These are phyloP conservation scores for Boletus coffeatus DNA, from an alignment of 1,284 basidiomycete genomes.

Conservation along the genomic window DNA sequence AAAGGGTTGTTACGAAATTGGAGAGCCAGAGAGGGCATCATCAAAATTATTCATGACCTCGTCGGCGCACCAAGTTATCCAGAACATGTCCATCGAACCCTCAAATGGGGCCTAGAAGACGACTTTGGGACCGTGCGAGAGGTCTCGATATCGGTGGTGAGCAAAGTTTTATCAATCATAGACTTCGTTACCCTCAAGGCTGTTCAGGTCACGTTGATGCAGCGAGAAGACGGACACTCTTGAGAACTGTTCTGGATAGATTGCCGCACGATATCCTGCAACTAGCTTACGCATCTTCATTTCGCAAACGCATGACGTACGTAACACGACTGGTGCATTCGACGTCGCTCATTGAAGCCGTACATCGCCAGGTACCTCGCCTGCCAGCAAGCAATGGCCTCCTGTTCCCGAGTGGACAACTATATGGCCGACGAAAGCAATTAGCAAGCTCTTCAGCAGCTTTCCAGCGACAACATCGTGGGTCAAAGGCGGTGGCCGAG, in stretches of 20 bases:
- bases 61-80: constrained; percentile 30
- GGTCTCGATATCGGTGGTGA: constrained; percentile 51
- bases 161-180: constrained; percentile 5
- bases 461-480: constrained; percentile 70
- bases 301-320: constrained; percentile 73
- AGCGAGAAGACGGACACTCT: constrained; percentile 18
- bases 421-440: constrained; percentile 46
- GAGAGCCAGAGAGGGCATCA: constrained; percentile 75
- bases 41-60: constrained; percentile 46
- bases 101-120: constrained; percentile 71
- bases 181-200: constrained; percentile 7
- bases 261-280: constrained; percentile 48
- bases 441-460: constrained; percentile 50
- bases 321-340: constrained; percentile 26
- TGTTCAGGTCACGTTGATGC: constrained; percentile 21
- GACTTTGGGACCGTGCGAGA: constrained; percentile 81
- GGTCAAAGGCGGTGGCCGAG: constrained; percentile 43
- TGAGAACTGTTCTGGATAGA: constrained; percentile 32
- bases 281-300: constrained; percentile 51
- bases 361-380: constrained; percentile 50
- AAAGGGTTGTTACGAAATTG: constrained; percentile 65
- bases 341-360: constrained; percentile 6
- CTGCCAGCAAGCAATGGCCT: constrained; percentile 62
- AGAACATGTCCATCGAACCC: constrained; percentile 37
- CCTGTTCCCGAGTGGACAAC: constrained; percentile 34